Evolutionary conservation across 1,139 yeast species (phyloP).

Genomic region (Kazachstania sp.): DNA sequence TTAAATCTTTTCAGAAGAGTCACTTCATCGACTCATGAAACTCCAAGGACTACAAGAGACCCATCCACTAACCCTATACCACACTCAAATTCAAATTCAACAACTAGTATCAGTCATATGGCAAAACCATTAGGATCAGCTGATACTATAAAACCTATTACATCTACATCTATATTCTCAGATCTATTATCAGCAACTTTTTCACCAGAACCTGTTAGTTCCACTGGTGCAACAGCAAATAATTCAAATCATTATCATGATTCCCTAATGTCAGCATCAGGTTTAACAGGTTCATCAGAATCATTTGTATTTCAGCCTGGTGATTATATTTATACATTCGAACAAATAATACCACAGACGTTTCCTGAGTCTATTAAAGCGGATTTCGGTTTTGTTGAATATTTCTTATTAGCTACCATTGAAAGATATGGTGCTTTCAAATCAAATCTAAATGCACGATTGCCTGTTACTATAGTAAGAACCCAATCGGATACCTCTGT

Average conservation of each 20-base stretch:
- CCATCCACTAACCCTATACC: neutral
- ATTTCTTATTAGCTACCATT: slow-evolving; percentile 58
- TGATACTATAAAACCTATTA: slow-evolving; percentile 4
- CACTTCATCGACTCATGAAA: slow-evolving; percentile 22
- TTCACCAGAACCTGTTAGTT: slow-evolving; percentile 10
- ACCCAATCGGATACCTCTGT: slow-evolving; percentile 69
- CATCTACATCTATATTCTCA: slow-evolving; percentile 20
- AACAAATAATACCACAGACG: slow-evolving; percentile 74
- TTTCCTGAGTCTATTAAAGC: slow-evolving; percentile 74
- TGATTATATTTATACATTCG: slow-evolving; percentile 85
- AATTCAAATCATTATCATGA: slow-evolving; percentile 2
- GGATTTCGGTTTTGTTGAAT: slow-evolving; percentile 72
- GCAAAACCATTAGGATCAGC: neutral
- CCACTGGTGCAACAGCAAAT: neutral
- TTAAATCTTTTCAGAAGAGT: slow-evolving; percentile 37
- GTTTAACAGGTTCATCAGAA: slow-evolving; percentile 6
- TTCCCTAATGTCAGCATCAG: neutral
- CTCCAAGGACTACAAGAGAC: neutral
- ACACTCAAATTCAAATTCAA: slow-evolving; percentile 3
- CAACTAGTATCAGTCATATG: neutral
- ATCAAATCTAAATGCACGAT: slow-evolving; percentile 55
- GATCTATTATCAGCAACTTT: slow-evolving; percentile 22
- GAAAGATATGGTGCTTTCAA: slow-evolving; percentile 82
- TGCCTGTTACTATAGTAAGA: slow-evolving; percentile 61
- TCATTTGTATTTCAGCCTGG: slow-evolving; percentile 61